phyloP scores from a whole-genome alignment of 2,329 filamentous ascomycete species.

The Xylariaceae sp. region DNA sequence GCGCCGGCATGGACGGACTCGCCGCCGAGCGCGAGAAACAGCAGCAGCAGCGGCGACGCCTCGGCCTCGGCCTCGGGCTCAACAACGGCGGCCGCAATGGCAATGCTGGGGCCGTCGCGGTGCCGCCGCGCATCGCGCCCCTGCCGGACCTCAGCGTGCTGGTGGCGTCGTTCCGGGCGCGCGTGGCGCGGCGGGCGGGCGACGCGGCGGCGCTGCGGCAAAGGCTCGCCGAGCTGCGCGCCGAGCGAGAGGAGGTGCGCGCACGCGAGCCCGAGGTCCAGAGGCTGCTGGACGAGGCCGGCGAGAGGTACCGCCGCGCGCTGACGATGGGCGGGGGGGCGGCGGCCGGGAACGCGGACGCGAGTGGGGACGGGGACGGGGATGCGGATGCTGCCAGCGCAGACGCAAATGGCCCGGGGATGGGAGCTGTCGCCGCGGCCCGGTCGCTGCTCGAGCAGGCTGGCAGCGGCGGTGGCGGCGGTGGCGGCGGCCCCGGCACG shows the following conservation, averaged over 20 bases:
- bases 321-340: conserved; percentile 19
- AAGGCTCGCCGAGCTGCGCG: conserved; percentile 51
- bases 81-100: not conserved
- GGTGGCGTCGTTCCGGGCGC: conserved; percentile 53
- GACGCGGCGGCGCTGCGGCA: conserved; percentile 39
- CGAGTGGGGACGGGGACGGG: not conserved
- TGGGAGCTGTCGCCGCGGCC: conserved; percentile 14
- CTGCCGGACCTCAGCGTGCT: conserved; percentile 67
- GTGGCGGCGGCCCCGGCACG: conserved; percentile 12
- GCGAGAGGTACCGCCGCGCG: conserved; percentile 55
- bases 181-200: conserved; percentile 56
- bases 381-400: conserved; percentile 1
- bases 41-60: no score
- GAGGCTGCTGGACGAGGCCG: conserved; percentile 70
- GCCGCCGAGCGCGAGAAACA: conserved; percentile 38
- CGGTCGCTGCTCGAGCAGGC: conserved; percentile 19
- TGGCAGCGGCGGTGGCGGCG: conserved; percentile 12
- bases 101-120: conserved; percentile 35
- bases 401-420: conserved; percentile 1
- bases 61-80: no score
- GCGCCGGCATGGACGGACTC: conserved; percentile 74
- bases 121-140: conserved; percentile 68
- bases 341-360: no score
- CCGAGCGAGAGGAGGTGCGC: conserved; percentile 55
- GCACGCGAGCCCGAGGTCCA: conserved; percentile 74